phyloP scores from a whole-genome alignment of 2,329 filamentous ascomycete genomes.

The Bipolaris sorokiniana region DNA sequence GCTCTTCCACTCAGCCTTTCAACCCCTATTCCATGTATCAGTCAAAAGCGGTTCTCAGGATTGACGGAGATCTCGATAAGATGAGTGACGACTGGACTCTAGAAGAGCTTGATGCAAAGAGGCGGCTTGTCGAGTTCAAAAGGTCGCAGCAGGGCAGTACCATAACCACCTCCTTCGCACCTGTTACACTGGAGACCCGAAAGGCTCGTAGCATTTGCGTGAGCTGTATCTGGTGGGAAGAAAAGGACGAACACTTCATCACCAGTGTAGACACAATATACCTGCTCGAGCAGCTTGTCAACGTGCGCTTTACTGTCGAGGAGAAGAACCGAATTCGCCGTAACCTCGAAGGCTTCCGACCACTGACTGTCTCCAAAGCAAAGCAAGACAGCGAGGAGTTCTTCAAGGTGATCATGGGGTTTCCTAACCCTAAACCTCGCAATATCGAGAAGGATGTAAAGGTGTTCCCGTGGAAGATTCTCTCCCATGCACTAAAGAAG shows the following conservation, averaged over 20 bases:
- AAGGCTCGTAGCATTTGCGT: slow-evolving; percentile 87
- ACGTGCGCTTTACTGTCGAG: slow-evolving; percentile 86
- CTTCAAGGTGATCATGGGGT: slow-evolving; percentile 99
- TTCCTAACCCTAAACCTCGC: slow-evolving; percentile 90
- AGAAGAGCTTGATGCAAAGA: slow-evolving; percentile 79
- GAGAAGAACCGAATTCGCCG: slow-evolving; percentile 98
- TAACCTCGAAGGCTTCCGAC: slow-evolving; percentile 93
- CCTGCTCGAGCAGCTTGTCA: slow-evolving; percentile 89
- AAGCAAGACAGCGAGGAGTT: slow-evolving; percentile 94
- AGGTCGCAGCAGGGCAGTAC: slow-evolving; percentile 82
- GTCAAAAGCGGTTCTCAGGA: slow-evolving; percentile 79
- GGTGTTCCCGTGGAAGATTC: slow-evolving; percentile 94
- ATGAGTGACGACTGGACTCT: slow-evolving; percentile 85
- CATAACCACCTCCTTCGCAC: slow-evolving; percentile 78
- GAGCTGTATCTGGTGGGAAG: slow-evolving; percentile 96
- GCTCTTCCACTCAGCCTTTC: slow-evolving; percentile 57
- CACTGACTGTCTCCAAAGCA: slow-evolving; percentile 89
- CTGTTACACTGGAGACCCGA: slow-evolving; percentile 79
- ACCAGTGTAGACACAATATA: slow-evolving; percentile 97
- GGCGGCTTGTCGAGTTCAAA: slow-evolving; percentile 87
- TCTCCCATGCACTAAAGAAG: slow-evolving; percentile 88
- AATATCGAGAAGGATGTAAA: slow-evolving; percentile 99
- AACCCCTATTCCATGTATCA: slow-evolving; percentile 83
- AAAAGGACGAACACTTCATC: slow-evolving; percentile 88
- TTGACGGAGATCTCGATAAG: slow-evolving; percentile 80